Evolutionary conservation across 2,329 filamentous ascomycete genomes (phyloP).

Genomic region (Trichophyton rubrum): DNA sequence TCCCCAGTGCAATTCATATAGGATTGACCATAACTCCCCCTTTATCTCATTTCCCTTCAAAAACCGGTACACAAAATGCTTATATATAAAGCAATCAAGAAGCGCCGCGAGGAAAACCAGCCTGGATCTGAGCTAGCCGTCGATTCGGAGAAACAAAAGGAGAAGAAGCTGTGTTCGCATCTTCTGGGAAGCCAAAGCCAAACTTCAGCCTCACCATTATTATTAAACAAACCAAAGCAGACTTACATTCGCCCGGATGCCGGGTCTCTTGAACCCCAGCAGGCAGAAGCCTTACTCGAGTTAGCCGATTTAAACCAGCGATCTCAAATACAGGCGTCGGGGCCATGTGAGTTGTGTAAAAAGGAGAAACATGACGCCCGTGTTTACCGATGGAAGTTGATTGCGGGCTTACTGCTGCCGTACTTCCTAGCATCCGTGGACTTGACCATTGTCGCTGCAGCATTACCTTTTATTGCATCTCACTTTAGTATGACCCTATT

Average conservation of each 20-base stretch:
- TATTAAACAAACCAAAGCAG: background rate
- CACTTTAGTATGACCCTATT: slow-evolving; percentile 44
- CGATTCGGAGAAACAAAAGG: slow-evolving; percentile 5
- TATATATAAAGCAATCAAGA: slow-evolving; percentile 7
- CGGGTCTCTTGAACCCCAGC: background rate
- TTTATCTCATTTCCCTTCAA: background rate
- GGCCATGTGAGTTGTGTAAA: slow-evolving; percentile 17
- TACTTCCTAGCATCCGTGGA: slow-evolving; percentile 53
- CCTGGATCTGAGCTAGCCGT: background rate
- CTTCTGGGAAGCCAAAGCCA: slow-evolving; percentile 5
- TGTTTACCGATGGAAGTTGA: slow-evolving; percentile 47
- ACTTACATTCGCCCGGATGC: background rate
- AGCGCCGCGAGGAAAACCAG: background rate
- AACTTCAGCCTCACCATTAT: background rate
- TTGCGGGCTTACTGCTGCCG: slow-evolving; percentile 47
- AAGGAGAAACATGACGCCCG: slow-evolving; percentile 24
- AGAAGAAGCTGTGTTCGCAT: slow-evolving; percentile 11
- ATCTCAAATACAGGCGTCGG: background rate
- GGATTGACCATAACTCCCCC: background rate
- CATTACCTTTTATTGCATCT: slow-evolving; percentile 49
- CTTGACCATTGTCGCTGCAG: slow-evolving; percentile 50
- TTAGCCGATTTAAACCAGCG: background rate
- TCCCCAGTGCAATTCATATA: background rate
- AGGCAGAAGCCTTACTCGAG: background rate
- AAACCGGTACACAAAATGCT: background rate